Percentiles rank a stretch among this genome's conserved stretches.
phyloP scores from a whole-genome alignment of 2,329 filamentous ascomycete genomes.

The Aspergillus felis region DNA sequence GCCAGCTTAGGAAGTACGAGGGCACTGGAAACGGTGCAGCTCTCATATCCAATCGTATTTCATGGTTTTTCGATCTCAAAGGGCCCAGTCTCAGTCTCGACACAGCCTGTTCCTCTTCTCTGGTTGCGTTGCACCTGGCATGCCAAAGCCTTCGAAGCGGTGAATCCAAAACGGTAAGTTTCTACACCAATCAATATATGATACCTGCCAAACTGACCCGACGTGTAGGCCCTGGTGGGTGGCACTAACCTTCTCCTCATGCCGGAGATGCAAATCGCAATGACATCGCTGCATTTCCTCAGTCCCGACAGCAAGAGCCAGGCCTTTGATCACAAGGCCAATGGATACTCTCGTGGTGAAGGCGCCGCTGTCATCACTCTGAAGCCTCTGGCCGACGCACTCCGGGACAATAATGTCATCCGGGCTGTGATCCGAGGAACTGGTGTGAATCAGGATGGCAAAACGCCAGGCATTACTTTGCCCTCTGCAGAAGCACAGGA shows the following conservation, averaged over 20 bases:
- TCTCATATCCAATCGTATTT: constrained; percentile 30
- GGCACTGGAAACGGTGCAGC: constrained; percentile 22
- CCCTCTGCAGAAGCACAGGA: constrained; percentile 36
- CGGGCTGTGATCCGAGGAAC: constrained; percentile 22
- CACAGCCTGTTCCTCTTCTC: constrained; percentile 27
- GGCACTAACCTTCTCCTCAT: too few relatives aligned
- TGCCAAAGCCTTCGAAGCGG: constrained; percentile 23
- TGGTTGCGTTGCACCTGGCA: constrained; percentile 24
- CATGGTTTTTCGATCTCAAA: constrained; percentile 22
- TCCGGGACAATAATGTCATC: constrained; percentile 43
- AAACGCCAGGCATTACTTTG: constrained; percentile 38
- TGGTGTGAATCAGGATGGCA: constrained; percentile 33
- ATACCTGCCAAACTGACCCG: too few relatives aligned
- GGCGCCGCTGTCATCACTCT: constrained; percentile 45
- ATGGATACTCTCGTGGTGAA: constrained; percentile 52
- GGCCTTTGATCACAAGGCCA: constrained; percentile 42
- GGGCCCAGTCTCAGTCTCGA: constrained; percentile 29
- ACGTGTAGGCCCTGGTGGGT: too few relatives aligned
- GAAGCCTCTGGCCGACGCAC: constrained; percentile 45
- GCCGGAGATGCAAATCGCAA: too few relatives aligned
- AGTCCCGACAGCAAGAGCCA: too few relatives aligned
- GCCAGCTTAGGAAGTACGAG: too few relatives aligned
- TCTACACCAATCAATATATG: too few relatives aligned
- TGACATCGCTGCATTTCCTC: too few relatives aligned
- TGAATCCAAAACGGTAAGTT: constrained; percentile 10